phyloP scores from a whole-genome alignment of 73 alveolate genomes.

The Tetrahymena malaccensis region DNA sequence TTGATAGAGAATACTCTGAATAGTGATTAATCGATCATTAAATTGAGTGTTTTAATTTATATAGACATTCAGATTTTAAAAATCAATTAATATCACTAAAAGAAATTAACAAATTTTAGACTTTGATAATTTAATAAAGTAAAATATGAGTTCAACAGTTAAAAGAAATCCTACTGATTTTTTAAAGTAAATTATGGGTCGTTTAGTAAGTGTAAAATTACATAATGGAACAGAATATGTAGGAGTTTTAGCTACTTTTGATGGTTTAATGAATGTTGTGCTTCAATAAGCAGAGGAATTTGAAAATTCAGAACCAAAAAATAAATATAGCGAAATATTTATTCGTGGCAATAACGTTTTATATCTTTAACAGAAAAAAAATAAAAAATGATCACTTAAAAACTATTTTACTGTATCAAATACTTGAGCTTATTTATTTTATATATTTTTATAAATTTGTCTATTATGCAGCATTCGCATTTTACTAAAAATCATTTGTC shows the following conservation, averaged over 20 bases:
- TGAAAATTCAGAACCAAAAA: not conserved
- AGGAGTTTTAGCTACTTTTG: slow-evolving; percentile 39
- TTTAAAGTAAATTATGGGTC: slow-evolving; percentile 26
- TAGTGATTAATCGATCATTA: too few relatives aligned
- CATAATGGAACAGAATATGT: slow-evolving; percentile 34
- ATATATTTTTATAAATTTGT: too few relatives aligned
- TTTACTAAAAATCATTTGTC: not conserved
- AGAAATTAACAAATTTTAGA: not conserved
- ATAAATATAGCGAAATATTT: slow-evolving; percentile 26
- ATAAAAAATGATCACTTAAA: not conserved
- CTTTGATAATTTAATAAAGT: not conserved
- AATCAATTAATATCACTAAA: not conserved
- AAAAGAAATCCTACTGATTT: slow-evolving; percentile 25
- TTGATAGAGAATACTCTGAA: too few relatives aligned
- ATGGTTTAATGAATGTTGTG: slow-evolving; percentile 37
- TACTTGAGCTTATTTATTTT: not conserved
- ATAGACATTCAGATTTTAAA: not conserved
- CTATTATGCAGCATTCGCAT: not conserved
- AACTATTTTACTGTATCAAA: not conserved
- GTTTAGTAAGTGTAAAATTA: slow-evolving; percentile 30
- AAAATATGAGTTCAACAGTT: not conserved
- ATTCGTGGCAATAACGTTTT: slow-evolving; percentile 41
- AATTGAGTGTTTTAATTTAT: not conserved
- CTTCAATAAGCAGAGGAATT: slow-evolving; percentile 35
- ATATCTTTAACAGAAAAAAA: not conserved